Base-by-base conservation (phyloP, 176 grass and related monocot genomes). In the Oryza rufipogon region DNA sequence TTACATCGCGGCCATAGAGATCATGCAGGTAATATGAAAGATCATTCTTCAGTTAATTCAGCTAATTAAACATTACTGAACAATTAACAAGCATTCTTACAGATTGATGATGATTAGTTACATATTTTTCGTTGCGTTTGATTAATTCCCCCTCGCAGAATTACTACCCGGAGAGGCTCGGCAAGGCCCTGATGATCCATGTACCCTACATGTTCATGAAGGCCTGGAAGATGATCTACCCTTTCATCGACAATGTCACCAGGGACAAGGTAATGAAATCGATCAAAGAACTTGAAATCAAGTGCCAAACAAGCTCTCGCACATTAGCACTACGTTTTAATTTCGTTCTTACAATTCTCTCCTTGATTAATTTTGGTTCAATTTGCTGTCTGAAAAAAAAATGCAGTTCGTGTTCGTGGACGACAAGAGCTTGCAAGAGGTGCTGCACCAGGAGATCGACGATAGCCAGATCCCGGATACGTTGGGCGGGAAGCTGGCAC, bases 191-290 rank as follows among this genome's bases (percentile, higher is more conserved):
- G 32, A 68, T 96, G 80, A 33, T 96, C 64, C 70, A 93, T 76
- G 91, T 89, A 39, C 94, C 94, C 9, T 90, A 87, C 81, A 70
- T 96, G 16, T 96, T 96, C 86, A 93, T 93, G 94, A 96, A 91
- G 78, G 88, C 89, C 14, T 96, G 94, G 94, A 93, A 93, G 84
- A 39, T 88, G 20, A 70, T 96, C 49, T 89, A 86, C 72, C 94
- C 91, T 1, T 93, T 96, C 78, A 93, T 96, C 58, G 94, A 96
- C 56, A 77, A 76, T 23, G 87, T 84, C 54, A 96, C 94, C 64
- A 88, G 71, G 68, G 84, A 91, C n/a, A 96, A 93, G 91, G 94
- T 95, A 74, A 26, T 11, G 16, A 26, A 36, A 16, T 39, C 14
- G 2, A 70, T 44, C n/a, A 5, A 58, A 56, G 6, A 60, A 63